Base-by-base conservation (phyloP, 192 early-diverging fungal genomes). In the Podila epicladia region DNA sequence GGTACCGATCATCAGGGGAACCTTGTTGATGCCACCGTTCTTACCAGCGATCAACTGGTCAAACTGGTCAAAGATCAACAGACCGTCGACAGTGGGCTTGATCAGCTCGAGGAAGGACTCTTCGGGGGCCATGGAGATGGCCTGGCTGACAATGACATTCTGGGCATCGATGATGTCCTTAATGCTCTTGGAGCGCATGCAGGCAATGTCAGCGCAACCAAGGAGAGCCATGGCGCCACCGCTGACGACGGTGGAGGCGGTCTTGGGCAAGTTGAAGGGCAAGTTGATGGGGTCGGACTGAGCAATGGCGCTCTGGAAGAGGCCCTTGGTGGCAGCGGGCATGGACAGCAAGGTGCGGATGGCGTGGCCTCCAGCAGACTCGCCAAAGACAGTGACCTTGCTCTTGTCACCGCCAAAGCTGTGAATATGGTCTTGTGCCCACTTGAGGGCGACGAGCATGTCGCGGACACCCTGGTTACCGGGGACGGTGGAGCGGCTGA, bases 81-180 rank as follows among this genome's bases (percentile, higher is more conserved):
- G 9, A 13, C 77, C 77, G 24, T 80, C 77, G 32, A 80, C 58
- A 12, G 77, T 45, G 62, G 77, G 77, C 67, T 80, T 80, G 62
- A 80, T 80, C 62, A 80, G 64, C 58, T 80, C 77, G 28, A 80
- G 71, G 77, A 80, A 80, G 20, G 77, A 80, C 67, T 80, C 71
- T 60, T 80, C 71, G 9, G 77, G 77, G 26, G 77, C 77, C 55
- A 58, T 69, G 55, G 57, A 19, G 37, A 80, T 80, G 55, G 77
- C 71, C 55, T 69, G 53, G n/a, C 57, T 26, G 31, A 80, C 77
- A 26, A 80, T 80, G 26, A 65, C 69, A 48, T 32, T 65, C 58
- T 80, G 77, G 49, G 58, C 77, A 61, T 28, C 45, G 13, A 80
- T 31, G 35, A 80, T 72, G 41, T 72, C 71, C 2, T 61, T 32